phyloP scores from a whole-genome alignment of 805 yeast genomes.

The Myxozyma nipponensis region DNA sequence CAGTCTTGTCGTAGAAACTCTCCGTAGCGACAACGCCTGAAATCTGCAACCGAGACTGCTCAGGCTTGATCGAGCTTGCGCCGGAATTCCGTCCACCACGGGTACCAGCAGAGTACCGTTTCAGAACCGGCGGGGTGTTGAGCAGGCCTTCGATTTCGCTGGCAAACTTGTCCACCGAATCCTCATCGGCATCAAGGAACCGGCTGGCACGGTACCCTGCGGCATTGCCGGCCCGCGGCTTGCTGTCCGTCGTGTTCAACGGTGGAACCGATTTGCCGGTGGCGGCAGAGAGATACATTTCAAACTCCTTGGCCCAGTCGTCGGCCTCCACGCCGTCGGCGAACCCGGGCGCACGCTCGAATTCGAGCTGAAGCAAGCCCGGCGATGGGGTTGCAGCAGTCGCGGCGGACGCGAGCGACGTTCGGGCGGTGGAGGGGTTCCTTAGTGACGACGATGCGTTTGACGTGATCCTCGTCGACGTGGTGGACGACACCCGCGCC shows the following conservation, averaged over 20 bases:
- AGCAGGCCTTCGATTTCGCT: slow-evolving; percentile 16
- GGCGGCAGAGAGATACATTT: slow-evolving; percentile 4
- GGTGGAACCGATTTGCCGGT: background rate
- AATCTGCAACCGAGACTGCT: slow-evolving; percentile 11
- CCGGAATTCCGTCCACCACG: background rate
- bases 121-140: slow-evolving; percentile 23
- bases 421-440: slow-evolving; percentile 12
- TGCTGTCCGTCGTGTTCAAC: background rate
- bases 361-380: background rate
- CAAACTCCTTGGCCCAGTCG: slow-evolving; percentile 16
- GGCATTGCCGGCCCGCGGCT: background rate
- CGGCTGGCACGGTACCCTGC: background rate
- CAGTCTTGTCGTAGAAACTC: slow-evolving; percentile 13
- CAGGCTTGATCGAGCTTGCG: background rate
- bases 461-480: background rate
- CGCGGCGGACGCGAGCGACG: slow-evolving; percentile 13
- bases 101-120: background rate
- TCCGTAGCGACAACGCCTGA: slow-evolving; percentile 7
- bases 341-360: background rate
- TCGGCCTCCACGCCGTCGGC: slow-evolving; percentile 2
- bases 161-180: slow-evolving; percentile 9
- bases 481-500: background rate
- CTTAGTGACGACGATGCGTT: slow-evolving; percentile 4
- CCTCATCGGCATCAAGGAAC: slow-evolving; percentile 22
- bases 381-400: background rate